Evolutionary conservation across 441 rosid species (phyloP).

Genomic region (Raphanus hybrid): DNA sequence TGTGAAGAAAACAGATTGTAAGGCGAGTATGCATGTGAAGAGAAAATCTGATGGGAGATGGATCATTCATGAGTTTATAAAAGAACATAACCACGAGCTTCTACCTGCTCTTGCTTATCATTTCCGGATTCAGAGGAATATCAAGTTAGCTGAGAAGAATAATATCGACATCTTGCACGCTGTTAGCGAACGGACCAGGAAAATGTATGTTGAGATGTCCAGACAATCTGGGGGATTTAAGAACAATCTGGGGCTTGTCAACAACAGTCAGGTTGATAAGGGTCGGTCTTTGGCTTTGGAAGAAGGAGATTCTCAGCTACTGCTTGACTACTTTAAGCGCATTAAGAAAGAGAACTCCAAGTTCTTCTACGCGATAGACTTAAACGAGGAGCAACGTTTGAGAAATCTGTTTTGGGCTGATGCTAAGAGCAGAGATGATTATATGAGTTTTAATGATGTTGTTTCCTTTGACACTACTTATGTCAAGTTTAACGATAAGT

Average conservation of each 20-base stretch:
- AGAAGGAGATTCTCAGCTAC: slow-evolving; percentile 57
- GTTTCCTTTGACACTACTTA: slow-evolving; percentile 64
- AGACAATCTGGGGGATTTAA: slow-evolving; percentile 57
- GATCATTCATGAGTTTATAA: slow-evolving; percentile 61
- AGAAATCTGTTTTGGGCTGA: slow-evolving; percentile 65
- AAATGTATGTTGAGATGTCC: slow-evolving; percentile 72
- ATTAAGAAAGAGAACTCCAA: slow-evolving; percentile 61
- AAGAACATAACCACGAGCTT: slow-evolving; percentile 66
- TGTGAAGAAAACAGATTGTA: slow-evolving; percentile 63
- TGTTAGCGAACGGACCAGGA: slow-evolving; percentile 66
- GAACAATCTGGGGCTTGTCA: slow-evolving; percentile 35
- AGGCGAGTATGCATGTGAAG: slow-evolving; percentile 73
- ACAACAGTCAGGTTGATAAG: slow-evolving; percentile 47
- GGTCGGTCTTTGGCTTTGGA: slow-evolving; percentile 51
- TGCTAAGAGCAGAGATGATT: slow-evolving; percentile 69
- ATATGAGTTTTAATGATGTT: slow-evolving; percentile 56
- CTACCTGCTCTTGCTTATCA: slow-evolving; percentile 74
- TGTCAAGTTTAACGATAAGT: slow-evolving; percentile 57
- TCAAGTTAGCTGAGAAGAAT: slow-evolving; percentile 80
- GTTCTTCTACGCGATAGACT: slow-evolving; percentile 62
- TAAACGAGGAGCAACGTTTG: slow-evolving; percentile 57
- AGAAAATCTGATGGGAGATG: slow-evolving; percentile 60
- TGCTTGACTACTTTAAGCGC: slow-evolving; percentile 64
- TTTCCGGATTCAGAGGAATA: slow-evolving; percentile 76
- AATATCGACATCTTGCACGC: slow-evolving; percentile 77